Conservation (phyloP, 2,329 filamentous ascomycete genomes). For the Phaeomoniella chlamydospora region DNA sequence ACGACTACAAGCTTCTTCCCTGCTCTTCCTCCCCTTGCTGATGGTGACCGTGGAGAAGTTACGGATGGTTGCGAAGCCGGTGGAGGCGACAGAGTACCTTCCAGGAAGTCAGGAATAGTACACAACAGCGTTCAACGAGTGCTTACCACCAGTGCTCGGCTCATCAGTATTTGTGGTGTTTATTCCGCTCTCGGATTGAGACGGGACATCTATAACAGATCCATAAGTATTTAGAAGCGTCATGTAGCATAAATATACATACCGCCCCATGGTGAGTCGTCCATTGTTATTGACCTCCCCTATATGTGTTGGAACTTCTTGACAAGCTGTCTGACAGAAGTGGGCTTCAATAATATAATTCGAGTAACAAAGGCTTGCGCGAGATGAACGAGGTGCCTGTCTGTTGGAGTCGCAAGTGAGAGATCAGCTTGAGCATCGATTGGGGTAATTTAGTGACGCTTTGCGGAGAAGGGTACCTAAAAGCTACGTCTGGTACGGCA, state of each 20-base stretch:
- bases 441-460: no score
- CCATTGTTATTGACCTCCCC: no score
- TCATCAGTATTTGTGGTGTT: constrained; percentile 16
- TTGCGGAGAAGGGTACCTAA: no score
- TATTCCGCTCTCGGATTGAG: constrained; percentile 19
- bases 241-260: constrained; percentile 14
- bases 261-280: constrained; percentile 36
- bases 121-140: constrained; percentile 1
- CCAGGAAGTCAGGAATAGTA: constrained; percentile 6
- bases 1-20: constrained; percentile 42
- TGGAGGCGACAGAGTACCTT: constrained; percentile 10
- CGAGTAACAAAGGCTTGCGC: no score
- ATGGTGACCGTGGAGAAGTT: constrained; percentile 25
- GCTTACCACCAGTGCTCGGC: constrained; percentile 7
- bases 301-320: no score
- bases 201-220: constrained; percentile 26
- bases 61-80: constrained; percentile 11
- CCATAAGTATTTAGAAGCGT: constrained; percentile 12
- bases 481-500: no score
- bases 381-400: no score
- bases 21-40: constrained; percentile 33
- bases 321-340: no score
- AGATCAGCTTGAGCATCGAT: no score
- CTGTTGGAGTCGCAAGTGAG: no score
- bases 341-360: no score